Base-by-base conservation (phyloP, 2,329 filamentous ascomycete genomes). In the Septoria linicola region DNA sequence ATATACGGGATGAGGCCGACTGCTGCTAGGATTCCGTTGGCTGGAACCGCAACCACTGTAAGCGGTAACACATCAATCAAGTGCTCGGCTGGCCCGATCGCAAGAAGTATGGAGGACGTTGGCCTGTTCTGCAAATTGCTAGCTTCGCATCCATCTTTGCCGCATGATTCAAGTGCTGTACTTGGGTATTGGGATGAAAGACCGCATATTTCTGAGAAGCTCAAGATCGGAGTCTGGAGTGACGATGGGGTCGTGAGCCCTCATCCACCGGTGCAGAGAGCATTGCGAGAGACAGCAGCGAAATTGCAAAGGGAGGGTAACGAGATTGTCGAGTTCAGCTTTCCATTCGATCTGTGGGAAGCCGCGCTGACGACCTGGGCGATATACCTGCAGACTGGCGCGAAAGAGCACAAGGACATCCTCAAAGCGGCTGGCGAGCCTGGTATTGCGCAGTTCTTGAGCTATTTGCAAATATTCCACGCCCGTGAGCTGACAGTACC, bases 171-270 rank as follows among this genome's bases (percentile, higher is more conserved):
- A 1, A 75, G 76, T 16, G 76, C 80, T 40, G 62, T 82, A 2
- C 80, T 81, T 0, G 75, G 83, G 19, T 76, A 78, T 0, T 84
- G 81, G 80, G 5, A 64, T 66, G 30, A 51, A 44, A 30, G 32
- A 43, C 20, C 55, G 30, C 20, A 11, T 37, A 41, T 39, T 8
- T 20, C 36, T 19, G 10, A 63, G 19, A 74, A 63, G 42, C 64
- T 85, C 4, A 80, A 77, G 57, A 70, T 87, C 11, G 83, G 76
- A 0, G 71, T 82, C 2, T 68, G 82, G 49, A 74, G 75, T 70
- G 73, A 78, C 64, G 81, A 84, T 52, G 78, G 75, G 0, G 73
- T 83, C 7, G 80, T 84, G 0, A 75, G 72, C 54, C 79, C 79
- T 1, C 80, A 82, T 57, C 81, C 81, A 0, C 80, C 81, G 0